A percentile compares a stretch with the other conserved stretches of the same genome.
Conservation (phyloP, 345 rosid genomes). For the Citrus sinensis region DVS_A1.0 CM039169.1:5913001-5913500, state of each 20-base stretch:
- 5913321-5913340: not conserved
- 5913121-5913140: not conserved
- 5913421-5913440: not conserved
- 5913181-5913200: not conserved
- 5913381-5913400: not conserved
- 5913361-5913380: not conserved
- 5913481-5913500: not conserved
- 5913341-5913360: not conserved
- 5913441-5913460: not conserved
- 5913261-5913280: not conserved
- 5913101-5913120: not conserved
- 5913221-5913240: not conserved
- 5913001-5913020: conserved; percentile 78
- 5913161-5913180: not conserved
- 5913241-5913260: not conserved
- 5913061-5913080: conserved; percentile 27
- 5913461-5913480: not conserved
- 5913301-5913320: not conserved
- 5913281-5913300: not conserved
- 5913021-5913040: conserved; percentile 61
- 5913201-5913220: not conserved
- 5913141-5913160: not conserved
- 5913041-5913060: conserved; percentile 95
- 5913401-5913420: not conserved
- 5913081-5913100: conserved; percentile 11